Percentiles rank a stretch among this genome's conserved stretches.
phyloP scores from a whole-genome alignment of 1,139 yeast genomes.

The Pichia sp. region DNA sequence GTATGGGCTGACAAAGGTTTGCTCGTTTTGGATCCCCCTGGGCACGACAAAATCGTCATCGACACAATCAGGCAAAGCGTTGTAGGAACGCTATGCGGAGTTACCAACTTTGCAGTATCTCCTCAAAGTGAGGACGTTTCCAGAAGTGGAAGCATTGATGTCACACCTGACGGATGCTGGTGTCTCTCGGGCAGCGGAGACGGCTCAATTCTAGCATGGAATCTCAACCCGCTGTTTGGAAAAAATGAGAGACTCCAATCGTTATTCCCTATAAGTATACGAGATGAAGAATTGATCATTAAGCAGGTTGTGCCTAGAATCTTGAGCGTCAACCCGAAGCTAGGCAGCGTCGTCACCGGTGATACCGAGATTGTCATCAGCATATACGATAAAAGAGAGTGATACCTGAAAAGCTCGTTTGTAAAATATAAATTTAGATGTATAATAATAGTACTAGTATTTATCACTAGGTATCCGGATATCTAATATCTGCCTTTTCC shows the following conservation, averaged over 20 bases:
- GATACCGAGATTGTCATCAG: conserved; percentile 46
- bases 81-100: conserved; percentile 21
- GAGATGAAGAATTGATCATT: conserved; percentile 6
- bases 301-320: conserved; percentile 51
- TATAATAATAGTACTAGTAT: background rate
- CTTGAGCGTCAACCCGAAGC: conserved; percentile 72
- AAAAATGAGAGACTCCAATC: background rate
- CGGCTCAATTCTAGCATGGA: conserved; percentile 60
- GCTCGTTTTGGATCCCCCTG: conserved; percentile 27
- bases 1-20: conserved; percentile 14
- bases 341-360: conserved; percentile 76
- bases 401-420: background rate
- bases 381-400: conserved; percentile 30
- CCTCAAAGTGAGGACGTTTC: conserved; percentile 10
- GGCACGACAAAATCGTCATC: conserved; percentile 34
- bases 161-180: conserved; percentile 78
- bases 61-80: conserved; percentile 23
- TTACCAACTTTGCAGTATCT: conserved; percentile 15
- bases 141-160: conserved; percentile 32
- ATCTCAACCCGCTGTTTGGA: conserved; percentile 34
- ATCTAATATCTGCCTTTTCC: conserved; percentile 61
- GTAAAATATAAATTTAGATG: background rate
- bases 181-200: conserved; percentile 64
- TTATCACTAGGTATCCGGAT: conserved; percentile 33
- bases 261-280: conserved; percentile 6